These are phyloP conservation scores for Phyllosticta capitalensis DNA, from an alignment of 2,329 filamentous ascomycete genomes.

Conservation along the genomic window DNA sequence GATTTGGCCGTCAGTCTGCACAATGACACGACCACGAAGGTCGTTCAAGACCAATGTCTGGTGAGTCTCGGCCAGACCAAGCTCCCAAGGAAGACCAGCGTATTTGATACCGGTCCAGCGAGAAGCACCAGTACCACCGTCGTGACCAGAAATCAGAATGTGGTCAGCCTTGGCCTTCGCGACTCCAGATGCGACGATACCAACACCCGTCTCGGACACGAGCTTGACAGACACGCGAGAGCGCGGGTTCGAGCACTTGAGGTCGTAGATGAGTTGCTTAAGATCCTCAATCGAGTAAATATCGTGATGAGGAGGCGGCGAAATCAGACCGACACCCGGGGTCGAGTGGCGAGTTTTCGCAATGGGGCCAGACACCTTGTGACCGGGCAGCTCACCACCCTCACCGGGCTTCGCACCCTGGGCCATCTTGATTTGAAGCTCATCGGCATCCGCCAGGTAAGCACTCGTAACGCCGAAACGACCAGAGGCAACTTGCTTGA, in stretches of 20 bases:
- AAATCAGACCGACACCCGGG: conserved; percentile 90
- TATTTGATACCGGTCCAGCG: conserved; percentile 99
- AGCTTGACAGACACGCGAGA: conserved; percentile 93
- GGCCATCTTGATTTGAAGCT: conserved; percentile 98
- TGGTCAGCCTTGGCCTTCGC: conserved; percentile 96
- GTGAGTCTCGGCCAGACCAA: conserved; percentile 93
- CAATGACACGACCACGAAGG: conserved; percentile 86
- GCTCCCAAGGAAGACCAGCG: conserved; percentile 89
- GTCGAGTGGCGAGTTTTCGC: conserved; percentile 92
- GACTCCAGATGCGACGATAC: conserved; percentile 94
- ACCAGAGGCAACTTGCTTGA: conserved; percentile 94
- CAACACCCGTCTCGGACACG: conserved; percentile 92
- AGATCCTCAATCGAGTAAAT: conserved; percentile 98
- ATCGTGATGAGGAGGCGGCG: conserved; percentile 91
- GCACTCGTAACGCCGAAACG: conserved; percentile 93
- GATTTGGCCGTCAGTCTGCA: conserved; percentile 92
- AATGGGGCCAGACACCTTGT: conserved; percentile 93
- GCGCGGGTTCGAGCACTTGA: conserved; percentile 92
- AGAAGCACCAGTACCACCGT: conserved; percentile 92
- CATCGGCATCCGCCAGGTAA: conserved; percentile 89
- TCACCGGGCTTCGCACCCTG: conserved; percentile 97
- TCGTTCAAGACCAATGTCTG: conserved; percentile 95
- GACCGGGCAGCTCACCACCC: conserved; percentile 90
- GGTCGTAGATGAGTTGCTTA: conserved; percentile 94
- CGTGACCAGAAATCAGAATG: conserved; percentile 92